Evolutionary conservation across 2,329 filamentous ascomycete genomes (phyloP), one percentile per base, ranked within the genome.

Genomic region (Nannizziopsis arthrosporioides): DNA sequence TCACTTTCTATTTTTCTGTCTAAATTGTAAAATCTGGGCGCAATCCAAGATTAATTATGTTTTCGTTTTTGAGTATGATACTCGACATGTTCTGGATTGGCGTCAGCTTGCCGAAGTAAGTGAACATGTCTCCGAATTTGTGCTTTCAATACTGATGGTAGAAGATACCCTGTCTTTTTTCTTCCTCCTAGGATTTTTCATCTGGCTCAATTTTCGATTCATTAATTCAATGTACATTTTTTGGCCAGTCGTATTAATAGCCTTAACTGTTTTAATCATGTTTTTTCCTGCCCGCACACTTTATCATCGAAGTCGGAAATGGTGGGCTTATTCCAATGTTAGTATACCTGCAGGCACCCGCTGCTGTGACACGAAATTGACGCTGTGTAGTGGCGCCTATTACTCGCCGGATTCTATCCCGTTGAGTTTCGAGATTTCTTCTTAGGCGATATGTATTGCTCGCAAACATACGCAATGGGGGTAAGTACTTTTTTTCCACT

Each of bases 401-500:
- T 93, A 46, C 75, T 90, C 42, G 86, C 90, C 11, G 89, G 89
- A 3, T 63, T 94, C 15, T 95, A 93, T 59, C 87, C 87, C 1
- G 92, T 98, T 43, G 90, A 96, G 63, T 98, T 96, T 63, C 80
- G 89, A 50, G 92, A 98, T 66, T 96, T 98, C 68, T 96, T 95
- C 66, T 75, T 96, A 0, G 92, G 92, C 45, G 92, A 98, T 63
- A 95, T 96, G 74, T 94, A 94, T 65, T 96, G 90, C 66, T 96
- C 92, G 2, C 73, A 94, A 48, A 94, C 89, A 5, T 98, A 98
- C 65, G 77, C 83, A 12, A 85, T 86, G 66, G 83, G 85, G 52
- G 85, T 90, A 73, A 70, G 84, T 77, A 37, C 27, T 35, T 17
- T 18, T 4, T 10, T 38, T 5, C 27, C 6, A 10, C 8, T 27